Evolutionary conservation across 345 rosid genomes (phyloP), one percentile per base, ranked within the genome.

Genomic region (Arabis alpina): DNA sequence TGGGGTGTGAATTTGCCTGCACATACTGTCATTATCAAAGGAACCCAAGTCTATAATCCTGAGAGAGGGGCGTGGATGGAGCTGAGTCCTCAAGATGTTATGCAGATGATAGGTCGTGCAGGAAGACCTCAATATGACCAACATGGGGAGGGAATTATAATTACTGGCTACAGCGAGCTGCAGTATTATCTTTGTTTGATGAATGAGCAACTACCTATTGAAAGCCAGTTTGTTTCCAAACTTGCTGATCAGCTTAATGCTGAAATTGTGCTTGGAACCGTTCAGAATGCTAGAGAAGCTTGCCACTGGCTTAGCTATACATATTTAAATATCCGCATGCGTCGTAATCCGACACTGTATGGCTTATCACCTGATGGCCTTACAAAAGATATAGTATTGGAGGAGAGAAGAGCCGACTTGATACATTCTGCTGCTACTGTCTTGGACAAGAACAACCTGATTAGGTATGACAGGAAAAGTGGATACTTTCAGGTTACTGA

Each of bases 31-130:
- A 94, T 94, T 60, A 94, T 94, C 39, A 91, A 94, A 76, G 96
- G 99, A 50, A 91, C 97, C 5, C 96, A 91, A 82, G 84, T 94
- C 55, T 94, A 94, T 75, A 89, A 86, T 79, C 97, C 99, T 27
- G 99, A 94, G 71, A 94, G 91, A 79, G 99, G 99, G 64, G 91
- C 97, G 32, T 94, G 97, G 97, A 89, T 91, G 19, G 97, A 94
- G 68, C 82, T 94, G 58, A 89, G 96, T 73, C 97, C 97, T 58
- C 74, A 89, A 65, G 97, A 94, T 84, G 92, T 94, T 55, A 91
- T 94, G 99, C 99, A 94, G 88, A 94, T 94, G 96, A 84, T 94
- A 77, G 99, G 99, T 67, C 97, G 99, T 82, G 99, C 97, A 10
- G 97, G 99, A 71, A 82, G 97, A 77, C 99, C 99, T 67, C 97